These are phyloP conservation scores for Ascoidea tarda DNA, from an alignment of 805 yeast genomes.

Conservation along the genomic window DNA sequence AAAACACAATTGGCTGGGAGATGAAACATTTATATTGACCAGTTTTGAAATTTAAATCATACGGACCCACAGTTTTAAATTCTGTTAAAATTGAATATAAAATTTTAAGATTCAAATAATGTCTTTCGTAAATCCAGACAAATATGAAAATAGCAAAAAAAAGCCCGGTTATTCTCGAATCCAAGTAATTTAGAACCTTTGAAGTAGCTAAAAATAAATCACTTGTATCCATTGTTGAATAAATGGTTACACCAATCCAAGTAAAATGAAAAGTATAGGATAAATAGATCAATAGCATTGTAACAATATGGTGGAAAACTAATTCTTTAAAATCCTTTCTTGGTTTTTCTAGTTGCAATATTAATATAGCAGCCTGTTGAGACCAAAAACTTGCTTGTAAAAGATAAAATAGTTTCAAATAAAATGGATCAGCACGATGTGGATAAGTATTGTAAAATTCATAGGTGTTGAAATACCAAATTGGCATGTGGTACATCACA, in stretches of 20 bases:
- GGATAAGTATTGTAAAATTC: conserved; percentile 76
- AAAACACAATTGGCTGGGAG: conserved; percentile 80
- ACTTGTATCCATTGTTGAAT: conserved; percentile 91
- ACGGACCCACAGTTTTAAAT: conserved; percentile 76
- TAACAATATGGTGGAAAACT: conserved; percentile 85
- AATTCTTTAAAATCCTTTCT: conserved; percentile 88
- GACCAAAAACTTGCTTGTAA: conserved; percentile 97
- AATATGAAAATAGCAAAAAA: conserved; percentile 54
- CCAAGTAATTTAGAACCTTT: conserved; percentile 77
- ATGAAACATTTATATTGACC: conserved; percentile 96
- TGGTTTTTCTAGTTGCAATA: conserved; percentile 83
- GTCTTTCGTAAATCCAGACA: conserved; percentile 84
- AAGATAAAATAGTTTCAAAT: conserved; percentile 71
- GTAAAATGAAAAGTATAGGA: conserved; percentile 93
- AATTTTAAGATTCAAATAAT: conserved; percentile 66
- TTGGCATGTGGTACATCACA: conserved; percentile 70
- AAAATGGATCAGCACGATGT: conserved; percentile 55
- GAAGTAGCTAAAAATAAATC: conserved; percentile 80
- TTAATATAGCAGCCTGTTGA: conserved; percentile 79
- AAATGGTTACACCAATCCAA: conserved; percentile 86
- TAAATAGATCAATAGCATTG: conserved; percentile 72
- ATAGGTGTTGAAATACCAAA: conserved; percentile 83
- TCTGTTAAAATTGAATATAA: conserved; percentile 80
- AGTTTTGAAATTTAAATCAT: conserved; percentile 65
- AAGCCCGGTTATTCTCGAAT: conserved; percentile 47